A percentile compares a stretch with the other conserved stretches of the same genome.
Conservation (phyloP, 73 alveolate species). For the Paramecium octaurelia region DNA sequence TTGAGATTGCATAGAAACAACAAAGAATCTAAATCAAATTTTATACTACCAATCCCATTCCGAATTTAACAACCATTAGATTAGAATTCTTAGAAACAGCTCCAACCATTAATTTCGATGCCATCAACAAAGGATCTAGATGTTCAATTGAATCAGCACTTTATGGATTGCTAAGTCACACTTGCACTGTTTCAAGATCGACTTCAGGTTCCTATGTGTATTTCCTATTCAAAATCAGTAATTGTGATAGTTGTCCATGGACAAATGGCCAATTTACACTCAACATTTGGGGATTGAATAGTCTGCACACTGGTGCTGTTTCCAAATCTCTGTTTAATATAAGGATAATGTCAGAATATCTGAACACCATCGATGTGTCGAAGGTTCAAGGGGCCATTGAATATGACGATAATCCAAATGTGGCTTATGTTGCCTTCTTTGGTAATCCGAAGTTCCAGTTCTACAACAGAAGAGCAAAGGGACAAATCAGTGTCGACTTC, state of each 20-base stretch:
- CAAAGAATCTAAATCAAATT: not conserved
- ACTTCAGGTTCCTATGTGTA: not conserved
- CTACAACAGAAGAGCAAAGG: conserved; percentile 20
- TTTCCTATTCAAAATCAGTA: not conserved
- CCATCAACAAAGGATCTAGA: not conserved
- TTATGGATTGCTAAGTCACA: not conserved
- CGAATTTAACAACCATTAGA: not conserved
- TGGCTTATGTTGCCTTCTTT: not conserved
- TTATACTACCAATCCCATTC: not conserved
- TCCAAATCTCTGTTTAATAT: not conserved
- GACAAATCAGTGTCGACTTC: not conserved
- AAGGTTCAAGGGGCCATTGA: not conserved
- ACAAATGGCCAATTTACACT: not conserved
- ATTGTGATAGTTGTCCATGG: conserved; percentile 9
- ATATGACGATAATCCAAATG: not conserved
- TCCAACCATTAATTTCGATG: not conserved
- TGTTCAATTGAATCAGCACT: not conserved
- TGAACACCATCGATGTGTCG: not conserved
- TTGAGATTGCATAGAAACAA: not conserved
- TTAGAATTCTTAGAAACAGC: not conserved
- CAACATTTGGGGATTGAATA: not conserved
- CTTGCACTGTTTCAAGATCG: not conserved
- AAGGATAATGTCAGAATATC: not conserved
- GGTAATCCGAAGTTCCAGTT: not conserved
- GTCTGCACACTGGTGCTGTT: not conserved